Evolutionary conservation across 257 asterid species (phyloP), one percentile per base, ranked within the genome.

Genomic region (Pogostemon cablin): DNA sequence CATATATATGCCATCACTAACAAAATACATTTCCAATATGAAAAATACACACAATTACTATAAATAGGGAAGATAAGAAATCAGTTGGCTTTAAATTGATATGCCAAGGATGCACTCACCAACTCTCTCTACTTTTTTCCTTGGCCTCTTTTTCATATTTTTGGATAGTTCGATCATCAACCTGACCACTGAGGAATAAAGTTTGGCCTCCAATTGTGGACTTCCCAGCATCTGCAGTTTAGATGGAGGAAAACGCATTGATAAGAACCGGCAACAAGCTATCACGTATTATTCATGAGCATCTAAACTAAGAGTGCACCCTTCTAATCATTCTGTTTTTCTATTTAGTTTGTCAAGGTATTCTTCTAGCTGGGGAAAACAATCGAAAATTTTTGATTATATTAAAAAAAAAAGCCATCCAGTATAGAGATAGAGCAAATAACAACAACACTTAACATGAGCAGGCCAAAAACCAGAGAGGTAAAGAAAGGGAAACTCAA

Each of bases 81-180:
- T 9, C 57, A 17, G 38, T 7, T 25, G 32, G 32, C 32, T 25
- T 25, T 25, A 25, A 0, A 25, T 25, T 34, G 39, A n/a, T 41
- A 63, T 7, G 67, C 43, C 67, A 15, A 54, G 55, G 56, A 62
- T 78, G 72, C 49, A 79, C 87, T 82, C 78, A 95, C 99, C 99
- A 95, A 79, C 98, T 95, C 86, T 91, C 99, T 75, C 99, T 84
- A 72, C 95, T 89, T 72, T 91, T 95, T 6, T 95, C 97, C 77
- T 95, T 95, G 57, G 99, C 99, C 77, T 91, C 98, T 86, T 91
- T 95, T 79, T 95, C 99, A 72, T 91, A 95, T 69, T 95, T 95
- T 75, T 91, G 99, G 76, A 95, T 95, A 3, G 99, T 95, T 0
- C 98, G 93, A 44, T 95, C 96, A 79, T 95, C 99, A 67, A 91